A percentile compares a stretch with the other conserved stretches of the same genome.
Evolutionary conservation across 495 filamentous ascomycete species (phyloP).

Genomic region (Xylaria palmicola): DNA sequence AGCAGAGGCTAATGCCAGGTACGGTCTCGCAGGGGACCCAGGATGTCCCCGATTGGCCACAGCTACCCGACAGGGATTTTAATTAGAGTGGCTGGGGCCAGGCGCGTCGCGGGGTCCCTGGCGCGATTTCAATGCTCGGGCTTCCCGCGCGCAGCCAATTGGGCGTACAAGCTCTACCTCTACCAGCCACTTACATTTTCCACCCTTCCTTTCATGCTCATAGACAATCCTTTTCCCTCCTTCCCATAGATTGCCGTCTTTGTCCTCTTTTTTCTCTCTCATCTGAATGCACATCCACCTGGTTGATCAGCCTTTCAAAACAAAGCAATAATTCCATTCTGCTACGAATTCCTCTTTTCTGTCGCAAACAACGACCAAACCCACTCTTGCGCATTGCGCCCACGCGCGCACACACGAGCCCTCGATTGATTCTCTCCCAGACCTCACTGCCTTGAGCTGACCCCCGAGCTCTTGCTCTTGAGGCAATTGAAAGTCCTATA

Average conservation of each 20-base stretch:
- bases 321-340: slow-evolving; percentile 7
- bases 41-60: slow-evolving; percentile 1
- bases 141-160: too few species aligned
- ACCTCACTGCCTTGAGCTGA: neutral
- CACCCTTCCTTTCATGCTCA: neutral
- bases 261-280: neutral
- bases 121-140: slow-evolving; percentile 6
- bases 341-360: slow-evolving; percentile 14
- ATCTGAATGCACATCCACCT: slow-evolving; percentile 6
- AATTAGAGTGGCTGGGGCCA: slow-evolving; percentile 35
- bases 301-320: neutral
- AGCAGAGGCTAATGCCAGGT: too few species aligned
- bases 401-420: neutral
- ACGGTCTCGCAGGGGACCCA: too few species aligned
- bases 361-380: neutral
- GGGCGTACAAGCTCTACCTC: slow-evolving; percentile 13
- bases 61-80: slow-evolving; percentile 25
- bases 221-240: slow-evolving; percentile 9
- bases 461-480: neutral
- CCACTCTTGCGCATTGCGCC: neutral
- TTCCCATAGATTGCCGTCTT: slow-evolving; percentile 19
- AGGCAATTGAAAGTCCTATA: too few species aligned
- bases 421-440: neutral
- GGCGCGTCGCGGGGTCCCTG: slow-evolving; percentile 24
- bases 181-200: slow-evolving; percentile 32